A percentile compares a stretch with the other conserved stretches of the same genome.
Conservation (phyloP, 1,139 yeast species). For the Geotrichum europaeum region DNA sequence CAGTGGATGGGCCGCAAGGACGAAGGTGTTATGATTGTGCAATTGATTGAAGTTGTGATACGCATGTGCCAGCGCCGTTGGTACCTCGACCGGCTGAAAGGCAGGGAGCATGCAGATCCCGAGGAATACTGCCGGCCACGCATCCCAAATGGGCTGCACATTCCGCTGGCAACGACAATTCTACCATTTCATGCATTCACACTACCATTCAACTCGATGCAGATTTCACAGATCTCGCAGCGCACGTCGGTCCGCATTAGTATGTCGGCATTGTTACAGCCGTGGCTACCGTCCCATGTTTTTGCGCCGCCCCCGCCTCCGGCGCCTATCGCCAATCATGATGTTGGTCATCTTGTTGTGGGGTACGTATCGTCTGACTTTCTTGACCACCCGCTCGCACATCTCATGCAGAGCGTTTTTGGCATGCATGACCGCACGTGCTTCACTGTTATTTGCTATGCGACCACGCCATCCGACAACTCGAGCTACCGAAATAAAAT, state of each 20-base stretch:
- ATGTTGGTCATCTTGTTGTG: constrained; percentile 25
- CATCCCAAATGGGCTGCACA: constrained; percentile 29
- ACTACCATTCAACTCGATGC: constrained; percentile 28
- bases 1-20: constrained; percentile 23
- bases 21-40: constrained; percentile 30
- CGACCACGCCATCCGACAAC: constrained; percentile 31
- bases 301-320: constrained; percentile 34
- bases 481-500: constrained; percentile 30
- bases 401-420: constrained; percentile 36
- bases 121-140: constrained; percentile 25
- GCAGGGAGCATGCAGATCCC: constrained; percentile 10
- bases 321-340: constrained; percentile 8
- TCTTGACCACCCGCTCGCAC: constrained; percentile 34
- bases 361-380: constrained; percentile 36
- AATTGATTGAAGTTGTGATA: constrained; percentile 27
- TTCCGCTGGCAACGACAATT: constrained; percentile 32
- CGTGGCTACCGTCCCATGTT: constrained; percentile 31
- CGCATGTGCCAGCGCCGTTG: constrained; percentile 30
- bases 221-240: constrained; percentile 30
- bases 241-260: constrained; percentile 32
- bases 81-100: constrained; percentile 27
- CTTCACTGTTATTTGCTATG: constrained; percentile 31
- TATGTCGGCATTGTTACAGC: constrained; percentile 25
- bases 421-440: constrained; percentile 29
- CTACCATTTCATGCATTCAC: constrained; percentile 36